Evolutionary conservation across 257 asterid species (phyloP).

Genomic region (Nicotiana otophora): DNA sequence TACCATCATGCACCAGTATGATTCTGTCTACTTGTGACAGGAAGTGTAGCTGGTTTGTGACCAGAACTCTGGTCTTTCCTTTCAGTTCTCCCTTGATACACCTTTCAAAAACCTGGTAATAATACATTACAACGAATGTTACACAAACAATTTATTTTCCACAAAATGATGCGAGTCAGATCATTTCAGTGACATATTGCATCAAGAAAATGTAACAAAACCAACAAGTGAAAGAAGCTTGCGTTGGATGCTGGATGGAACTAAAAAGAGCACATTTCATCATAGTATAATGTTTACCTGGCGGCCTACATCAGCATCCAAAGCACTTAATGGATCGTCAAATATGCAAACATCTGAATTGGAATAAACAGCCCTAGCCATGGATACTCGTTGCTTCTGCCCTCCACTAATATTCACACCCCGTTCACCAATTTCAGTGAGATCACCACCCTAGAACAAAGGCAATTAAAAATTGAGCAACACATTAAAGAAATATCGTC

Average conservation of each 20-base stretch:
- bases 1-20: slow-evolving; percentile 87
- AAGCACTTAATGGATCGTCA: slow-evolving; percentile 98
- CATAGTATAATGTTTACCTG: slow-evolving; percentile 49
- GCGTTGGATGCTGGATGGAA: neutral
- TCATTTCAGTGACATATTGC: neutral
- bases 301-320: slow-evolving; percentile 96
- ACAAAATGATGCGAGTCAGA: neutral
- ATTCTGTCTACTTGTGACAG: slow-evolving; percentile 92
- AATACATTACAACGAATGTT: neutral
- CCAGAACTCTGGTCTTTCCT: slow-evolving; percentile 90
- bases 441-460: slow-evolving; percentile 79
- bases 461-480: slow-evolving; percentile 8
- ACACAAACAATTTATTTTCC: neutral
- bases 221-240: neutral
- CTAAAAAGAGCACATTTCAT: neutral
- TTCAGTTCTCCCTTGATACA: slow-evolving; percentile 83
- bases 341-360: slow-evolving; percentile 85
- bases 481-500: neutral
- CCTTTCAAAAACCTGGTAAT: slow-evolving; percentile 70
- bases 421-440: slow-evolving; percentile 98
- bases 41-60: slow-evolving; percentile 93
- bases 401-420: slow-evolving; percentile 99
- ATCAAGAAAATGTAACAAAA: neutral
- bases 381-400: slow-evolving; percentile 96
- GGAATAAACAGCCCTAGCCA: slow-evolving; percentile 98